Percentiles rank a stretch among this genome's conserved stretches.
phyloP scores from a whole-genome alignment of 495 filamentous ascomycete genomes.

The Penicillium lividum region DNA sequence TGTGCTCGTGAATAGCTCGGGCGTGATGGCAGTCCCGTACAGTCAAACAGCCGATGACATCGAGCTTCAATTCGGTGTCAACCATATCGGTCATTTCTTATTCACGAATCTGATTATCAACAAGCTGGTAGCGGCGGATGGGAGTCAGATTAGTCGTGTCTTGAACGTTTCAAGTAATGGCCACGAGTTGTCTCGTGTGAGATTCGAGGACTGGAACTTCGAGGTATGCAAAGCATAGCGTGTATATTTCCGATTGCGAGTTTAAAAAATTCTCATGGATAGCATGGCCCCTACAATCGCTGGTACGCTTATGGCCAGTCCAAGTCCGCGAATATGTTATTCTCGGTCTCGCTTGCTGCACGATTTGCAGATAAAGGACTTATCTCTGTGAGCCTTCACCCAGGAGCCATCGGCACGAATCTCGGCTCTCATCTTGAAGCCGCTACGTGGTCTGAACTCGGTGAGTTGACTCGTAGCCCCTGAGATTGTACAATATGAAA shows the following conservation, averaged over 20 bases:
- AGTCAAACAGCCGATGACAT: conserved; percentile 39
- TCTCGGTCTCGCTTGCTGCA: conserved; percentile 36
- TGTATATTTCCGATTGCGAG: neutral
- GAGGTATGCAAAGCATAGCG: conserved; percentile 18
- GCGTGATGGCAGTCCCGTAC: conserved; percentile 56
- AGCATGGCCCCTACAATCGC: conserved; percentile 53
- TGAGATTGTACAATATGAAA: too few relatives aligned
- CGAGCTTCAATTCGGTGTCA: conserved; percentile 57
- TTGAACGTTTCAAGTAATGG: conserved; percentile 41
- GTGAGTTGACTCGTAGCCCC: neutral
- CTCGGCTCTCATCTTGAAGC: conserved; percentile 31
- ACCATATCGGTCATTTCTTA: conserved; percentile 60
- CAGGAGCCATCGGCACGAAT: conserved; percentile 39
- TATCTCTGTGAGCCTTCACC: conserved; percentile 40
- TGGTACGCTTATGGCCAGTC: conserved; percentile 56
- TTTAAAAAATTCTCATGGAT: conserved; percentile 19
- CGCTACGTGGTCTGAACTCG: conserved; percentile 13
- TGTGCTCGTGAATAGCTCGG: conserved; percentile 72
- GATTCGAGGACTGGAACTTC: conserved; percentile 60
- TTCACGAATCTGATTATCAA: conserved; percentile 57
- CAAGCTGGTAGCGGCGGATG: conserved; percentile 34
- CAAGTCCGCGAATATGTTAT: conserved; percentile 60
- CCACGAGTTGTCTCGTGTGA: conserved; percentile 43
- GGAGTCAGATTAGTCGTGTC: conserved; percentile 18
- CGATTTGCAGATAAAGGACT: conserved; percentile 43